Evolutionary conservation across 805 yeast genomes (phyloP), one percentile per base, ranked within the genome.

Genomic region (Candida pseudoglaebosa): DNA sequence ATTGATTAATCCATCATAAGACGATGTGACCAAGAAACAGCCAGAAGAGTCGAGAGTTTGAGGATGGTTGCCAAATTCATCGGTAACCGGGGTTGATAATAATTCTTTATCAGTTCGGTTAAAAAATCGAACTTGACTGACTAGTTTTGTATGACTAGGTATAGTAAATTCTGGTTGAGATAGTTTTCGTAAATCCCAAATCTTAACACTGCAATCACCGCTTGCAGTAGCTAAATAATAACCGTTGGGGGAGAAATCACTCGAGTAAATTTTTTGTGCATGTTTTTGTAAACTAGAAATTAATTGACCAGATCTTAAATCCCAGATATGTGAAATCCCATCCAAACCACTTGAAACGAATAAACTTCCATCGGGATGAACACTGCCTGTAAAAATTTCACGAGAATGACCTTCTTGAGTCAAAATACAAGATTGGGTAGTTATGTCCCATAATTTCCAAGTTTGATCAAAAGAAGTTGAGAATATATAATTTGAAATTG

Each of bases 371-470:
- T 87, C 95, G 0, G 73, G 71, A 43, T 89, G 95, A 44, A 83
- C 73, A 1, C 75, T 61, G 3, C 84, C 56, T 0, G 79, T 52
- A 43, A 75, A 78, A 0, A 89, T 80, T 41, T 80, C 93, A 49
- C 78, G 81, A 1, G 84, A 65, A 54, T 91, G 97, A 0, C 97
- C 96, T 53, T 87, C 95, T 56, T 91, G 98, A 42, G 76, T 67
- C 29, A 76, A 62, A 5, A 91, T 51, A 14, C 43, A 49, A 9
- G 49, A 53, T 12, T 59, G 57, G 4, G 67, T 73, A 9, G 63
- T 61, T 0, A 79, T 46, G 57, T 91, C 96, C 95, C 95, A 90
- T 2, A 87, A 56, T 43, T 87, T 74, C 96, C 96, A 91, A 0
- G 96, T 86, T 46, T 70, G 71, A 59, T 91, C 97, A 52, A 73